Evolutionary conservation across 805 yeast genomes (phyloP).

Genomic region (Yarrowia hollandica): DNA sequence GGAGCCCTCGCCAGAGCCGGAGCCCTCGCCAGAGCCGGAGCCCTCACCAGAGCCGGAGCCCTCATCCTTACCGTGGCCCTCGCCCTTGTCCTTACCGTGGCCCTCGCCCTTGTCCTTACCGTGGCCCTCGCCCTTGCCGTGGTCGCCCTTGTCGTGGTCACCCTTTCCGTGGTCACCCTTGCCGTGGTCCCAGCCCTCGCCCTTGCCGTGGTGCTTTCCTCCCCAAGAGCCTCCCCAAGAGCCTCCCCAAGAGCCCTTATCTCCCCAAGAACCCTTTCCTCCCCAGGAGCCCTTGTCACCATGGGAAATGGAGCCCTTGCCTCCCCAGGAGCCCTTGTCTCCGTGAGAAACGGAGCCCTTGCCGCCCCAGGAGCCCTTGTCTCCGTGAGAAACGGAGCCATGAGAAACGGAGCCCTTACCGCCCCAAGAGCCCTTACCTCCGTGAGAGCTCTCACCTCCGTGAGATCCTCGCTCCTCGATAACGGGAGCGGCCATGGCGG

Average conservation of each 20-base stretch:
- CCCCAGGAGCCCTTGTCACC: not conserved
- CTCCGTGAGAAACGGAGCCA: too few relatives aligned
- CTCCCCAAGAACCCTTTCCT: not conserved
- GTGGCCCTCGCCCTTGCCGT: too few relatives aligned
- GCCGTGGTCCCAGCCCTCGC: too few relatives aligned
- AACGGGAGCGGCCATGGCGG: constrained; percentile 11
- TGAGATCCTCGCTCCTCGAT: not conserved
- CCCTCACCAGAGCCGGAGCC: not conserved
- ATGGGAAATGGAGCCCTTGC: too few relatives aligned
- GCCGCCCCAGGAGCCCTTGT: not conserved
- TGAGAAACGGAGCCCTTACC: not conserved
- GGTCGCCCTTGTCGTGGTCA: too few relatives aligned
- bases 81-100: too few relatives aligned
- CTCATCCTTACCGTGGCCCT: too few relatives aligned
- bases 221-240: constrained; percentile 1
- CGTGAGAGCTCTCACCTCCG: not conserved
- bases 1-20: not conserved
- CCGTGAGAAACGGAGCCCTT: too few relatives aligned
- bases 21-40: not conserved
- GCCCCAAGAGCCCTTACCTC: not conserved
- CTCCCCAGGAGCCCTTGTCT: not conserved
- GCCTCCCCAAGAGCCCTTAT: not conserved
- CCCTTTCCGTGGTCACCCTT: too few relatives aligned
- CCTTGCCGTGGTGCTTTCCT: too few relatives aligned
- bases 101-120: too few relatives aligned